phyloP scores from a whole-genome alignment of 306 rosid species.

The Lathyrus oleraceus region DNA sequence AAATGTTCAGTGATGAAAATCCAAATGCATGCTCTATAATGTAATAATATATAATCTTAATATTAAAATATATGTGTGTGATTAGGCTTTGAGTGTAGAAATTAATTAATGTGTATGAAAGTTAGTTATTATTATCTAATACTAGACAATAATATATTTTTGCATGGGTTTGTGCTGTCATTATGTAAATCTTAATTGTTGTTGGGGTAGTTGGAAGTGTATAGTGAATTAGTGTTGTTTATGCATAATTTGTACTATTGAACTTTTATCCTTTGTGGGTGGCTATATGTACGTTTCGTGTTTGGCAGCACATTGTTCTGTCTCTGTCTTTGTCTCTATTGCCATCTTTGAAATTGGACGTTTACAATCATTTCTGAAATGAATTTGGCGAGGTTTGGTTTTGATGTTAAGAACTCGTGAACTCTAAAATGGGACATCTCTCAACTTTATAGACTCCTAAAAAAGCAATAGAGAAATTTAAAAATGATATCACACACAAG shows the following conservation, averaged over 20 bases:
- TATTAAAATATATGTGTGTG: not conserved
- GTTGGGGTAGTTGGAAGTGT: not conserved
- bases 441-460: not conserved
- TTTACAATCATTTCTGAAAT: not conserved
- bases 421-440: not conserved
- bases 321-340: not conserved
- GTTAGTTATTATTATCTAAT: not conserved
- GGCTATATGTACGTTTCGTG: not conserved
- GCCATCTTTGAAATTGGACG: not conserved
- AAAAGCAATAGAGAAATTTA: no score
- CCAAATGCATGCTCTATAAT: constrained; percentile 84
- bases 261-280: not conserved
- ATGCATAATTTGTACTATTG: not conserved
- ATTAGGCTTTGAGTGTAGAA: not conserved
- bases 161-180: constrained; percentile 11
- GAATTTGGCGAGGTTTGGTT: not conserved
- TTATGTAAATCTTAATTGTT: not conserved
- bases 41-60: constrained; percentile 36
- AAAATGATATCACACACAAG: no score
- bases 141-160: not conserved
- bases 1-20: constrained; percentile 83
- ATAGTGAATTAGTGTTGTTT: not conserved
- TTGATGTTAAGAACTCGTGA: not conserved
- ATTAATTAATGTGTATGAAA: not conserved
- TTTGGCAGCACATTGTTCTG: not conserved